A percentile compares a stretch with the other conserved stretches of the same genome.
Evolutionary conservation across 495 filamentous ascomycete species (phyloP).

Genomic region (Hypoxylon lenormandii): DNA sequence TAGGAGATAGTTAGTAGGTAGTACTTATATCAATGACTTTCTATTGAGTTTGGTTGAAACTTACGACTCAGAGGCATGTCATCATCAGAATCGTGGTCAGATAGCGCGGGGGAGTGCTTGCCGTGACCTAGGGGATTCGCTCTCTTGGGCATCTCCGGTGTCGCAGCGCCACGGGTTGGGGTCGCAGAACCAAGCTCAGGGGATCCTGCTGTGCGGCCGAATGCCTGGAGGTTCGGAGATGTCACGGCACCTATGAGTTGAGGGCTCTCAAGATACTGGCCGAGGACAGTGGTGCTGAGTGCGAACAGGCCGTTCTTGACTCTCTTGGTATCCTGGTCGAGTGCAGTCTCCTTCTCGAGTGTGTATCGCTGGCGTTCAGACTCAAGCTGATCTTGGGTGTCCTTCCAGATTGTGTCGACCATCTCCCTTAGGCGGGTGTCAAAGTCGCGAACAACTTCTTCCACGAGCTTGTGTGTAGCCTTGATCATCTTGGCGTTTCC

Average conservation of each 20-base stretch:
- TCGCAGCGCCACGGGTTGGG: too few relatives aligned
- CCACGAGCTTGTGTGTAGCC: not conserved
- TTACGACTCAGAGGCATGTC: not conserved
- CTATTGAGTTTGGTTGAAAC: not conserved
- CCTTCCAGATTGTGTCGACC: not conserved
- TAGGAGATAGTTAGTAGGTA: not conserved
- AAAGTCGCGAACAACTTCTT: not conserved
- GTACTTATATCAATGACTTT: not conserved
- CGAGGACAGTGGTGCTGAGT: not conserved
- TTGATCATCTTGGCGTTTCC: not conserved
- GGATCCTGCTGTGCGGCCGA: too few relatives aligned
- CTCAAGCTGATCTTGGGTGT: not conserved
- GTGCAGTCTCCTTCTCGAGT: not conserved
- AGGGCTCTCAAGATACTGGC: too few relatives aligned
- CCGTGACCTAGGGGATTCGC: too few relatives aligned
- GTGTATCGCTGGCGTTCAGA: not conserved
- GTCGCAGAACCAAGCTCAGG: too few relatives aligned
- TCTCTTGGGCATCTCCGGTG: too few relatives aligned
- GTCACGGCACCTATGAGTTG: too few relatives aligned
- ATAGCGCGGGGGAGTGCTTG: too few relatives aligned
- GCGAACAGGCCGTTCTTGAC: not conserved
- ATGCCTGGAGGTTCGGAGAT: too few relatives aligned
- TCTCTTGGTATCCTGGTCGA: not conserved
- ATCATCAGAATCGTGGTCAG: not conserved
- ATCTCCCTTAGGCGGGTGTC: not conserved